Evolutionary conservation across 768 basidiomycete genomes (phyloP).

Genomic region (Tephrocybe sp.): DNA sequence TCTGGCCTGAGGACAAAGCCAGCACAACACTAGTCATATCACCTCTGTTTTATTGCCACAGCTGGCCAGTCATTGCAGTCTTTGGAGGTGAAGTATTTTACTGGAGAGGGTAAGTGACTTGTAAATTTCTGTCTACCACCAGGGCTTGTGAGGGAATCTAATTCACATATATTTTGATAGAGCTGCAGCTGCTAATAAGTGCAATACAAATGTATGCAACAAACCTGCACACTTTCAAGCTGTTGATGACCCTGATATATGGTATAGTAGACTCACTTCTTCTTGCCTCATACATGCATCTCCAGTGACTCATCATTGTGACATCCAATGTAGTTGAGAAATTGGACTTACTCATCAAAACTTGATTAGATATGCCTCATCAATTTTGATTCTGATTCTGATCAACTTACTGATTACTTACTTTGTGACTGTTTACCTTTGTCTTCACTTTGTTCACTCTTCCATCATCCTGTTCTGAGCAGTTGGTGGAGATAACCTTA

Average conservation of each 20-base stretch:
- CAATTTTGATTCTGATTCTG: no score
- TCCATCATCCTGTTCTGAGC: no score
- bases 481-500: no score
- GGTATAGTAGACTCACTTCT: constrained; percentile 2
- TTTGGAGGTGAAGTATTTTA: not conserved
- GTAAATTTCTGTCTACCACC: no score
- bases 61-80: constrained; percentile 6
- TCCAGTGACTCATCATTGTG: not conserved
- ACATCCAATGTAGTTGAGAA: no score
- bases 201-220: constrained; percentile 1
- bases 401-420: no score
- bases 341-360: no score
- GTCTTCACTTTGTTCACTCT: no score
- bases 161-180: not conserved
- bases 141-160: not conserved
- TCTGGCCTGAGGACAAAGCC: no score
- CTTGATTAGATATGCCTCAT: no score
- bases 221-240: constrained; percentile 3
- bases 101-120: constrained; percentile 2
- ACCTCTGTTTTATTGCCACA: not conserved
- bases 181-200: not conserved
- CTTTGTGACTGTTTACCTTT: no score
- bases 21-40: no score
- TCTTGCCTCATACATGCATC: not conserved
- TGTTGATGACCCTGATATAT: not conserved